Conservation (phyloP, 2,329 filamentous ascomycete genomes). For the Colletotrichum eremochloae region DNA sequence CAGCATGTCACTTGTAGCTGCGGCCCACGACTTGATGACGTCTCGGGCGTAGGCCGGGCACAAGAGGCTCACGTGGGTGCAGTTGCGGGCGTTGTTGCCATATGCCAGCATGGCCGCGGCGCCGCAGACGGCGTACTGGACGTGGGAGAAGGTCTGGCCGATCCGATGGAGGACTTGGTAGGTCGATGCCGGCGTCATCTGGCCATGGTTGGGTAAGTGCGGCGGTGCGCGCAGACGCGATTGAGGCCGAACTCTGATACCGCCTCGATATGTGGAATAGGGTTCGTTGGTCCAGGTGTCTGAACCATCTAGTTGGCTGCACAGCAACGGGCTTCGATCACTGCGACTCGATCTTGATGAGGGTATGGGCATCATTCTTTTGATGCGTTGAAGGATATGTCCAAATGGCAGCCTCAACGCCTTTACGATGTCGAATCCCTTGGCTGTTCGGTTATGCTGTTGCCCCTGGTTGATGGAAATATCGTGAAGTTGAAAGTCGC, state of each 20-base stretch:
- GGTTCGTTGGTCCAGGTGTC: not conserved
- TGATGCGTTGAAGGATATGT: not conserved
- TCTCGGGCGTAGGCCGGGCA: conserved; percentile 54
- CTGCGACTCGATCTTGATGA: not conserved
- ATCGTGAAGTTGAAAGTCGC: not conserved
- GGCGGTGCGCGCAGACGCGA: not conserved
- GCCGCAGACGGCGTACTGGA: conserved; percentile 63
- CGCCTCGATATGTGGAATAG: not conserved
- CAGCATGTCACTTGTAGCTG: conserved; percentile 49
- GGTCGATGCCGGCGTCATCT: conserved; percentile 50
- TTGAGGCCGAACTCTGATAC: not conserved
- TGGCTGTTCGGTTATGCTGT: not conserved
- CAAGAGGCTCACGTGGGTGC: conserved; percentile 55
- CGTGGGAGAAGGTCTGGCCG: conserved; percentile 55
- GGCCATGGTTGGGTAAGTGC: not conserved
- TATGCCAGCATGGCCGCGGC: conserved; percentile 59
- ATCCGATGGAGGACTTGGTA: conserved; percentile 55
- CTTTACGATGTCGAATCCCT: not conserved
- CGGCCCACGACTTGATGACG: conserved; percentile 58
- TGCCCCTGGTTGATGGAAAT: not conserved
- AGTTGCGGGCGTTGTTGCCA: conserved; percentile 52
- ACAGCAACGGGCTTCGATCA: not conserved
- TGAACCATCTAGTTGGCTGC: not conserved
- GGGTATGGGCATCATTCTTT: not conserved
- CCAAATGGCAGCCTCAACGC: not conserved